Evolutionary conservation across 257 asterid species (phyloP).

Genomic region (Dorcoceras hygrometricum): DNA sequence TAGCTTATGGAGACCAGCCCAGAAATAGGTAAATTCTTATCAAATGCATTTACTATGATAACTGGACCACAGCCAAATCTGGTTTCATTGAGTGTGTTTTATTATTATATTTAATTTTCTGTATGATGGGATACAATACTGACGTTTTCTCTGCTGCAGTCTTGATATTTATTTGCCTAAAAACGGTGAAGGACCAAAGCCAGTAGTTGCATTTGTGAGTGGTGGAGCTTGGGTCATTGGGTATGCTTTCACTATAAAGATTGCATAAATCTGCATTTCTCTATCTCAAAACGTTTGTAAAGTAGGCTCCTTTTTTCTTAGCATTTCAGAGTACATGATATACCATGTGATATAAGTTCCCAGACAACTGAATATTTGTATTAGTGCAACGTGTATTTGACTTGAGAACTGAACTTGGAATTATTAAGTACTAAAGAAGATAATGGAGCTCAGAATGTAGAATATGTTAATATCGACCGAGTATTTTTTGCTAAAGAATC

Average conservation of each 20-base stretch:
- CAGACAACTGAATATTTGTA: not conserved
- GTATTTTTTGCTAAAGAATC: not conserved
- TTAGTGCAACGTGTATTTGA: not conserved
- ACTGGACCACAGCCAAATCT: slow-evolving; percentile 4
- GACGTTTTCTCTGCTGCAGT: slow-evolving; percentile 39
- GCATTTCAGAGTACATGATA: not conserved
- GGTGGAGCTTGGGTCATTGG: slow-evolving; percentile 99
- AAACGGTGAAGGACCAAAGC: slow-evolving; percentile 66
- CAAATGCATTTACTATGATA: not conserved
- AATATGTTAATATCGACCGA: not conserved
- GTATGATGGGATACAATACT: slow-evolving; percentile 13
- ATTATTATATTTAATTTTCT: not conserved
- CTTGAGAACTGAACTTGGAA: slow-evolving; percentile 4
- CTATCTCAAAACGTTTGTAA: not conserved
- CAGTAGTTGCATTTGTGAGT: slow-evolving; percentile 93
- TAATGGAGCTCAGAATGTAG: not conserved
- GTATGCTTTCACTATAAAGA: slow-evolving; percentile 37
- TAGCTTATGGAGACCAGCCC: slow-evolving; percentile 86
- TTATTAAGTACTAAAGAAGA: slow-evolving; percentile 3
- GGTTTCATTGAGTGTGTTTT: not conserved
- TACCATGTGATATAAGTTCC: not conserved
- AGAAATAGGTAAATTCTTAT: slow-evolving; percentile 68
- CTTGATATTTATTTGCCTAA: slow-evolving; percentile 86
- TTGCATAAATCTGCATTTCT: not conserved
- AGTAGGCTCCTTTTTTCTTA: not conserved